phyloP scores from a whole-genome alignment of 2,329 filamentous ascomycete species.

The Purpureocillium takamizusanense region DNA sequence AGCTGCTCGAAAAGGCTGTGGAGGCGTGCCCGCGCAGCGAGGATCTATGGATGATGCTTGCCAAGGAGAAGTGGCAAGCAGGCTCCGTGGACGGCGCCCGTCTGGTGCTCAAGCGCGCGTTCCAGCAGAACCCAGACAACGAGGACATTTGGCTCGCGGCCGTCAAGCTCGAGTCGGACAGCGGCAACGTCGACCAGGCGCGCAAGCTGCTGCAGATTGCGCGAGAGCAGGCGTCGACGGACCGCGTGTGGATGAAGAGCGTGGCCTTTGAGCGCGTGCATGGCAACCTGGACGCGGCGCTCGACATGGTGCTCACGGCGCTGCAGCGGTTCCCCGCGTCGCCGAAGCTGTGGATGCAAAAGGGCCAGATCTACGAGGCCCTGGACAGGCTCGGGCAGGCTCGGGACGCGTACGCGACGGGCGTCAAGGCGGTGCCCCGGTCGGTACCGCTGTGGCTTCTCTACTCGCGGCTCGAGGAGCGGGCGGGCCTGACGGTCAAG shows the following conservation, averaged over 20 bases:
- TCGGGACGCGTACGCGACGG: constrained; percentile 79
- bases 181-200: constrained; percentile 72
- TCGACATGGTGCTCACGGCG: constrained; percentile 81
- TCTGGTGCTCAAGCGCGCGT: constrained; percentile 76
- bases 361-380: constrained; percentile 92
- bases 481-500: constrained; percentile 74
- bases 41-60: constrained; percentile 90
- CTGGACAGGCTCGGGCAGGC: constrained; percentile 73
- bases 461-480: constrained; percentile 81
- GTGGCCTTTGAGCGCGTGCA: constrained; percentile 86
- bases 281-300: constrained; percentile 67
- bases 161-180: constrained; percentile 92
- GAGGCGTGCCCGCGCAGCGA: constrained; percentile 89
- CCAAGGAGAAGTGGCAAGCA: constrained; percentile 86
- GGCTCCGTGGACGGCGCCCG: constrained; percentile 83
- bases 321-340: constrained; percentile 77
- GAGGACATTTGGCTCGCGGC: constrained; percentile 97
- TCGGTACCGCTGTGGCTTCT: constrained; percentile 87
- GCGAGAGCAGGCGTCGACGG: constrained; percentile 81
- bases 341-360: constrained; percentile 95
- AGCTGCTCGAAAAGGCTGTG: constrained; percentile 84
- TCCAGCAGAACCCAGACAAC: constrained; percentile 91
- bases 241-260: constrained; percentile 95
- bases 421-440: constrained; percentile 76
- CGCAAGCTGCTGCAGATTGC: constrained; percentile 74